A percentile compares a stretch with the other conserved stretches of the same genome.
Conservation (phyloP, 2,329 filamentous ascomycete species). For the Fusarium mangiferae region DNA sequence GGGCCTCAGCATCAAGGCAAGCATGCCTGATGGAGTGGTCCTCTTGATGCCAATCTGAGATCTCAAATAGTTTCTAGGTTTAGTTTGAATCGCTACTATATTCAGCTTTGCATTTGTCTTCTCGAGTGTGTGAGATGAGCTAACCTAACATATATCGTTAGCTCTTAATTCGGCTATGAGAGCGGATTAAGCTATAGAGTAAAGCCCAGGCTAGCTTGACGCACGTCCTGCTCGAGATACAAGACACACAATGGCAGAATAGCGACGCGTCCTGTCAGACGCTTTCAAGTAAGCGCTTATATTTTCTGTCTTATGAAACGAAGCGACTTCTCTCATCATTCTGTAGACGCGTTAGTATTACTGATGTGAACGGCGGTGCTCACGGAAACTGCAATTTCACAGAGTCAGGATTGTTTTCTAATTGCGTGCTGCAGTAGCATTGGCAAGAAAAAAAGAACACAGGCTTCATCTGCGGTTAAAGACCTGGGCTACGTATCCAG, state of each 20-base stretch:
- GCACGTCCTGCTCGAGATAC: accelerated
- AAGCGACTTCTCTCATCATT: neutral
- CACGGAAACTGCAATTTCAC: accelerated
- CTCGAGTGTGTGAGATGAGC: accelerated
- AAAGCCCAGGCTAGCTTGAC: neutral
- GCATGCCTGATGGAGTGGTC: neutral
- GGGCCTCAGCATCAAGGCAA: accelerated
- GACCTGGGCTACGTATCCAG: accelerated
- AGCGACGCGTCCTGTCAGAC: neutral
- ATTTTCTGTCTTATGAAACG: accelerated
- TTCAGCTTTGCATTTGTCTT: accelerated
- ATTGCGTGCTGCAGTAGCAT: accelerated
- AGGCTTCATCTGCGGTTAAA: too few species aligned
- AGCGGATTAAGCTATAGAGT: neutral
- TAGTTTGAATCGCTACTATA: neutral
- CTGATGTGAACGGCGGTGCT: accelerated
- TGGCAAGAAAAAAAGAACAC: neutral
- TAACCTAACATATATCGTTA: neutral
- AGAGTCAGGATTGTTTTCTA: accelerated
- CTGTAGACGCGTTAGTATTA: accelerated
- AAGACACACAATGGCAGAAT: accelerated
- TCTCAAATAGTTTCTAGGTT: neutral
- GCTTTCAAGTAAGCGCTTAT: too few species aligned
- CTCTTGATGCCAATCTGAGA: accelerated
- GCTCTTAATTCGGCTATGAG: neutral